Conservation (phyloP, 768 basidiomycete species). For the Cystoderma amianthinum region DNA sequence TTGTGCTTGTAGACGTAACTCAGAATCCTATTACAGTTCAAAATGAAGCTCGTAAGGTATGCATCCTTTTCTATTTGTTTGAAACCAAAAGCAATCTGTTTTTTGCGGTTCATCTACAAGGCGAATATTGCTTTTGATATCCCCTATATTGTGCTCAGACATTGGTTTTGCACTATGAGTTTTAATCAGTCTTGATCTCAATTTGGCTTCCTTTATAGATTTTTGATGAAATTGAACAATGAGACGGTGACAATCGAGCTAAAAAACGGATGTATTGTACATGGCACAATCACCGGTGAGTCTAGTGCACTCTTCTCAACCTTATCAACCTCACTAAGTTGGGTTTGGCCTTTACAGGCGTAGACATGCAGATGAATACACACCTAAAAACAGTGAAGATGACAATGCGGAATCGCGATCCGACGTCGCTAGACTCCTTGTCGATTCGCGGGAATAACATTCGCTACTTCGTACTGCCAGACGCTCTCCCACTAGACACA, state of each 20-base stretch:
- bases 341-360: conserved; percentile 47
- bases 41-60: conserved; percentile 15
- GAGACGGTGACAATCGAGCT: conserved; percentile 98
- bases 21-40: conserved; percentile 1
- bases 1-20: too few relatives aligned
- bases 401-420: conserved; percentile 87
- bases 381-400: conserved; percentile 97
- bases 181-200: not conserved
- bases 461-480: conserved; percentile 95
- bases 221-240: conserved; percentile 99
- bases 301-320: conserved; percentile 5
- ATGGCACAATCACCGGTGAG: conserved; percentile 95
- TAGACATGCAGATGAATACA: conserved; percentile 99
- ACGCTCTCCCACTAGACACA: conserved; percentile 93
- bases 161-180: not conserved
- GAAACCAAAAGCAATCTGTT: too few relatives aligned
- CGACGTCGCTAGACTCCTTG: conserved; percentile 78
- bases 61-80: conserved; percentile 1
- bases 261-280: conserved; percentile 93
- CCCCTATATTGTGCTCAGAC: not conserved
- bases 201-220: conserved; percentile 38
- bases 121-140: not conserved
- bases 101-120: not conserved
- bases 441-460: conserved; percentile 97
- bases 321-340: conserved; percentile 2